These are phyloP conservation scores for Phoma herbarum DNA, from an alignment of 2,329 filamentous ascomycete species.

Conservation along the genomic window DNA sequence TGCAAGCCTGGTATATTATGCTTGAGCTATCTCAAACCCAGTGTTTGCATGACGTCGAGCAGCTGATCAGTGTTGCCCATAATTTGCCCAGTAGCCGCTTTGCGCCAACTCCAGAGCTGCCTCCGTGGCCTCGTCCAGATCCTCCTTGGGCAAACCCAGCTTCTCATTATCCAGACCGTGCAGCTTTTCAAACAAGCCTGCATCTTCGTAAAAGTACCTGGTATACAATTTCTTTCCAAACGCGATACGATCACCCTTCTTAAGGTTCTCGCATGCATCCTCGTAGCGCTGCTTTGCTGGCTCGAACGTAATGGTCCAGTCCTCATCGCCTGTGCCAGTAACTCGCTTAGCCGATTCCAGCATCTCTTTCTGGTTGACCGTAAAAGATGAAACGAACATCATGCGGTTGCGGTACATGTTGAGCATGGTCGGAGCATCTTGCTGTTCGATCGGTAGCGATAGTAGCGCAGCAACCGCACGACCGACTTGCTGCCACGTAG, in stretches of 20 bases:
- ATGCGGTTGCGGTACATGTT: conserved; percentile 42
- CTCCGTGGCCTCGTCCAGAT: conserved; percentile 65
- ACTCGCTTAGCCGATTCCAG: conserved; percentile 47
- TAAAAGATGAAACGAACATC: conserved; percentile 50
- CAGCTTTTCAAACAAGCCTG: conserved; percentile 44
- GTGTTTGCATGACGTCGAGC: not conserved
- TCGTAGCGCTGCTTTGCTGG: conserved; percentile 58
- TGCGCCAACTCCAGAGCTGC: conserved; percentile 19
- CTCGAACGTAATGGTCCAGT: conserved; percentile 55
- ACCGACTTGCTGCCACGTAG: conserved; percentile 45
- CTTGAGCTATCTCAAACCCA: not conserved
- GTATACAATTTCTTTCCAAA: conserved; percentile 61
- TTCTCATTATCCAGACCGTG: conserved; percentile 58
- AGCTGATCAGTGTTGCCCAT: conserved; percentile 1
- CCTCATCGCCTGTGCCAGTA: conserved; percentile 44
- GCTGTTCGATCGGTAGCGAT: conserved; percentile 39
- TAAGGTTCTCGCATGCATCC: conserved; percentile 58
- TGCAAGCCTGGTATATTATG: not conserved
- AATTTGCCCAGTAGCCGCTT: not conserved
- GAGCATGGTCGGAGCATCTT: conserved; percentile 26
- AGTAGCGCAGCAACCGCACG: conserved; percentile 46
- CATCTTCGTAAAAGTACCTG: conserved; percentile 62
- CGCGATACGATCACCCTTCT: conserved; percentile 51
- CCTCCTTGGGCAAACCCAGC: conserved; percentile 67
- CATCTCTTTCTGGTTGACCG: conserved; percentile 49